Evolutionary conservation across 257 asterid genomes (phyloP).

Genomic region (Salvia hispanica): DNA sequence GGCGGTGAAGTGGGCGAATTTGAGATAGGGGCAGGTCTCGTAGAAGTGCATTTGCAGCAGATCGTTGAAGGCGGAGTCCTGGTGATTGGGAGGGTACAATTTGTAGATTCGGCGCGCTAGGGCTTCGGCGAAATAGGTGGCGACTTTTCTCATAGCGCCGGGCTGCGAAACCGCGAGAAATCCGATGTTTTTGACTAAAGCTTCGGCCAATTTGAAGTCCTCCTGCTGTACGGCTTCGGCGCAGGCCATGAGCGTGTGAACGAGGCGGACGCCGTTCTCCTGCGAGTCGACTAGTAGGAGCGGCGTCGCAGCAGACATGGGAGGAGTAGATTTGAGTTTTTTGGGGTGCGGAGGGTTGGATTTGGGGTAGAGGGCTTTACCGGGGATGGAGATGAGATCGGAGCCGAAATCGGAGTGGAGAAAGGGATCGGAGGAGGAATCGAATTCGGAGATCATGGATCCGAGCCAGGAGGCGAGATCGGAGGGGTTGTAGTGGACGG

Average conservation of each 20-base stretch:
- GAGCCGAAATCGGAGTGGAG: slow-evolving; percentile 63
- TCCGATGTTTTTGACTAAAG: slow-evolving; percentile 67
- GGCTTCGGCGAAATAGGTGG: slow-evolving; percentile 82
- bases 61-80: slow-evolving; percentile 64
- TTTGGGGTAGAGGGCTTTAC: slow-evolving; percentile 58
- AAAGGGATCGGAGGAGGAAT: slow-evolving; percentile 44
- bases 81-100: slow-evolving; percentile 45
- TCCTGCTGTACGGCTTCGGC: slow-evolving; percentile 84
- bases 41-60: slow-evolving; percentile 79
- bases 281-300: slow-evolving; percentile 76
- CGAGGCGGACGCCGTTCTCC: slow-evolving; percentile 81
- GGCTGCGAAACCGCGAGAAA: slow-evolving; percentile 73
- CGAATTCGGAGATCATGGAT: slow-evolving; percentile 66
- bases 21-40: slow-evolving; percentile 84
- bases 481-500: slow-evolving; percentile 81
- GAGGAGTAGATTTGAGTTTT: slow-evolving; percentile 40
- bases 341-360: slow-evolving; percentile 48
- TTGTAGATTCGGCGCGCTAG: slow-evolving; percentile 68
- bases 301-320: slow-evolving; percentile 32
- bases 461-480: slow-evolving; percentile 82
- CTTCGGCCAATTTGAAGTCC: slow-evolving; percentile 64
- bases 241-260: slow-evolving; percentile 82
- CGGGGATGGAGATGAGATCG: slow-evolving; percentile 86
- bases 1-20: slow-evolving; percentile 93
- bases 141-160: slow-evolving; percentile 90